Percentiles rank a stretch among this genome's conserved stretches.
phyloP scores from a whole-genome alignment of 73 alveolate species.

The Symbiodinium natans region DNA sequence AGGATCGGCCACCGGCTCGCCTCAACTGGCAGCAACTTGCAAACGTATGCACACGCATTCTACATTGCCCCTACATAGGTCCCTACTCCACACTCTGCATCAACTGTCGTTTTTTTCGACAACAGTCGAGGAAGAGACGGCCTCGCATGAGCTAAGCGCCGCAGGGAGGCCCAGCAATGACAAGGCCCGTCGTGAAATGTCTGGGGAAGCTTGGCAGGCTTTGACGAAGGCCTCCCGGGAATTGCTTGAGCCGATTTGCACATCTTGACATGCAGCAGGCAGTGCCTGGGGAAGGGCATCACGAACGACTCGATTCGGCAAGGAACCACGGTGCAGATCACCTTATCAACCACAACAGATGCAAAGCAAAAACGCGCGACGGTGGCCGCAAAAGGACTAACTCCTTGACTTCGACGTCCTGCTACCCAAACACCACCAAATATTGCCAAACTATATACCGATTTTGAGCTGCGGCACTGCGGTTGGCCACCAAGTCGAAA shows the following conservation, averaged over 20 bases:
- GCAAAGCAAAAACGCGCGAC: not conserved
- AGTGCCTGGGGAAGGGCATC: slow-evolving; percentile 79
- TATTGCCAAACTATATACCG: too few relatives aligned
- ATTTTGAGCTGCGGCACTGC: slow-evolving; percentile 22
- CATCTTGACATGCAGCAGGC: not conserved
- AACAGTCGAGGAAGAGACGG: too few relatives aligned
- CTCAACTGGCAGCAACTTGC: not conserved
- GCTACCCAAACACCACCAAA: too few relatives aligned
- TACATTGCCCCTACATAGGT: too few relatives aligned
- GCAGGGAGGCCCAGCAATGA: slow-evolving; percentile 30
- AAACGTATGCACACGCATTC: not conserved
- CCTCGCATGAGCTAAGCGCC: too few relatives aligned
- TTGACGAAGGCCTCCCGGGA: slow-evolving; percentile 49
- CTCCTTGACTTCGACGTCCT: too few relatives aligned
- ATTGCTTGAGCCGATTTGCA: not conserved
- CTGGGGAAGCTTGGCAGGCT: slow-evolving; percentile 59
- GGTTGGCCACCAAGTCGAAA: slow-evolving; percentile 86
- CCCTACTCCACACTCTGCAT: too few relatives aligned
- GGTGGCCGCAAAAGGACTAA: too few relatives aligned
- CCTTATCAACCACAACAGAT: not conserved
- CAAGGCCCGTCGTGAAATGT: slow-evolving; percentile 72
- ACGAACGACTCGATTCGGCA: slow-evolving; percentile 79
- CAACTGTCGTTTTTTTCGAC: too few relatives aligned
- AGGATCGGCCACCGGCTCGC: slow-evolving; percentile 93
- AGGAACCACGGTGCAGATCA: slow-evolving; percentile 74